Conservation (phyloP, 2,329 filamentous ascomycete species). For the Nothophoma quercina region DNA sequence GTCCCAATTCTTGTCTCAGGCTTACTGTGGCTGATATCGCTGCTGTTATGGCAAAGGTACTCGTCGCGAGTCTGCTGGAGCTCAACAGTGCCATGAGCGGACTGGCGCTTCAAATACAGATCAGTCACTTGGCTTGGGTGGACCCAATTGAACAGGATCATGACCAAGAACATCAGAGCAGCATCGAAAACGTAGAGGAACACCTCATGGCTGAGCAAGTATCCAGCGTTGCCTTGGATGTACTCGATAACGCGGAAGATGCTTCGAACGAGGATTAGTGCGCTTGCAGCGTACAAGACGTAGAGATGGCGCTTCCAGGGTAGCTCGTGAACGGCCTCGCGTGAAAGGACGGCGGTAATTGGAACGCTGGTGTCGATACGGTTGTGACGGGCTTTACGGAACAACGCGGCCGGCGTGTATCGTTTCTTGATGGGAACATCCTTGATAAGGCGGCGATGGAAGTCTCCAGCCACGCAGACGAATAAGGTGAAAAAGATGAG, state of each 20-base stretch:
- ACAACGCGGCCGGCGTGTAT: conserved; percentile 1
- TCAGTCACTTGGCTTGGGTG: conserved; percentile 47
- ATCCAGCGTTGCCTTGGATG: conserved; percentile 54
- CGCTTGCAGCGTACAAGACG: conserved; percentile 54
- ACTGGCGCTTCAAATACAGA: conserved; percentile 19
- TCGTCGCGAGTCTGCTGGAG: conserved; percentile 12
- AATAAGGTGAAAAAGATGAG: conserved; percentile 60
- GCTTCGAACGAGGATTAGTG: conserved; percentile 59
- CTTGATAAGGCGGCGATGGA: conserved; percentile 28
- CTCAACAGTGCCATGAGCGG: conserved; percentile 3
- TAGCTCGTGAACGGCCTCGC: conserved; percentile 4
- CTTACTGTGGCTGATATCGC: neutral
- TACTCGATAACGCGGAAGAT: conserved; percentile 61
- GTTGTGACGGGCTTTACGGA: conserved; percentile 14
- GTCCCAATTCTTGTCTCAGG: neutral
- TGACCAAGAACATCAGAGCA: conserved; percentile 52
- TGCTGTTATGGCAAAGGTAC: neutral
- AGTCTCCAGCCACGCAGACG: conserved; percentile 37
- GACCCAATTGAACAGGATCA: conserved; percentile 49
- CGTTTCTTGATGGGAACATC: conserved; percentile 9
- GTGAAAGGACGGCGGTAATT: neutral
- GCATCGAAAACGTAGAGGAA: conserved; percentile 58
- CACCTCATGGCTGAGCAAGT: conserved; percentile 53
- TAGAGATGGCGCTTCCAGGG: conserved; percentile 49
- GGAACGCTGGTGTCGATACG: neutral